Evolutionary conservation across 1,139 yeast genomes (phyloP), one percentile per base, ranked within the genome.

Genomic region (Geotrichum phurueaensis): DNA sequence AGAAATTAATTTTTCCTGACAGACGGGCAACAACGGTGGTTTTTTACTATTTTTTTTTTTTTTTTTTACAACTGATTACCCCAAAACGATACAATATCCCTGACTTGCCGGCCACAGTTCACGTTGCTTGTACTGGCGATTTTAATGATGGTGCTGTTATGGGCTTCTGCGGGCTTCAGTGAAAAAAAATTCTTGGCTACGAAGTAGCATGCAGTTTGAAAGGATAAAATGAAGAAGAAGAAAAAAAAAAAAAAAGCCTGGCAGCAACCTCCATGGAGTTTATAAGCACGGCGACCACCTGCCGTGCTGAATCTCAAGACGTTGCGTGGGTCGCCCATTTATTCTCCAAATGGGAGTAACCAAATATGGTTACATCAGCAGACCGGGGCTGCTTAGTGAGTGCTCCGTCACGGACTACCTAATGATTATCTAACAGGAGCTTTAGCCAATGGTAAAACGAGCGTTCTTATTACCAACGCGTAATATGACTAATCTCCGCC

Each of bases 1-100:
- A 52, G 54, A 52, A 49, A 55, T 55, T 49, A 31, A 55, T 33
- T 54, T 54, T 43, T 47, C 57, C 57, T 54, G 52, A 25, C 47
- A n/a, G 47, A 39, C 18, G 20, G 20, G 13, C 39, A 33, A n/a
- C 47, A 39, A 39, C 22, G 20, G 20, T n/a, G 47, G 47, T 39
- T 39, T n/a, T 39, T 39, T 39, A 39, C 47, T 39, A 22, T n/a
- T n/a, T n/a, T 39, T 39, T 36, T 15, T 15, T 7, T n/a, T n/a
- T n/a, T 39, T 39, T 36, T 15, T 15, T 7, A 39, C n/a, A 39
- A 3, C n/a, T n/a, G 47, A n/a, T 27, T 27, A 39, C n/a, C n/a
- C n/a, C n/a, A 15, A 39, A 39, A 39, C 47, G 18, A 13, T 39
- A 39, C 47, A n/a, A 22, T 15, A 15, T 15, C 20, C 18, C 20